Base-by-base conservation (phyloP, 345 rosid genomes). In the Brassica carinata region DNA sequence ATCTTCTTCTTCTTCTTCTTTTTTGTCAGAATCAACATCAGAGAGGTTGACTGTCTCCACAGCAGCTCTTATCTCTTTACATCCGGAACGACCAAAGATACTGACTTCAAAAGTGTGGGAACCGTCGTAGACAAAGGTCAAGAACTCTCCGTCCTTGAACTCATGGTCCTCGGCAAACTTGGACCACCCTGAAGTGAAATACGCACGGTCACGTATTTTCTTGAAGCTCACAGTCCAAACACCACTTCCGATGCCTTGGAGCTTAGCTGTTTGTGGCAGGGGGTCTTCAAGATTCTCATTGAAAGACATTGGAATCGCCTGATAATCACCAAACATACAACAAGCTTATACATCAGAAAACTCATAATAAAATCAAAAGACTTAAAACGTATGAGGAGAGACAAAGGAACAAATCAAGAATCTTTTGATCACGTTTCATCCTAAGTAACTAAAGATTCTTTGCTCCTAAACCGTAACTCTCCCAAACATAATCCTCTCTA, bases 31-130 rank as follows among this genome's bases (percentile, higher is more conserved):
- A 29, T 58, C 53, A 17, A 9, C 0, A 26, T 23, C 64, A 59
- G 64, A 23, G 19, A 73, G 14, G 5, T 43, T 19, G 2, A 79
- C n/a, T 1, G 7, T n/a, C 10, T 66, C n/a, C 17, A 8, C 30
- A 15, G 1, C 57, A 73, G 82, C 78, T 59, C 75, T 48, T 33
- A 8, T 69, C 34, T 74, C 79, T 26, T 80, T 80, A 14, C 45
- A 74, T 3, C 75, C 71, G 0, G 0, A 48, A 15, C 66, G 66
- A 19, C 29, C 66, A 10, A 4, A 74, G 33, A 74, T 27, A 15
- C 75, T 74, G 8, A 80, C 79, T 69, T 80, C 79, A 27, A 34
- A 34, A 34, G 38, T 34, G 38, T 34, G 38, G 38, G 38, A 34
- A 7, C 38, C 38, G 38, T 34, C 38, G 38, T 34, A 34, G 38